Evolutionary conservation across 257 asterid genomes (phyloP), one percentile per base, ranked within the genome.

Genomic region (Solanum clarkiae): DNA sequence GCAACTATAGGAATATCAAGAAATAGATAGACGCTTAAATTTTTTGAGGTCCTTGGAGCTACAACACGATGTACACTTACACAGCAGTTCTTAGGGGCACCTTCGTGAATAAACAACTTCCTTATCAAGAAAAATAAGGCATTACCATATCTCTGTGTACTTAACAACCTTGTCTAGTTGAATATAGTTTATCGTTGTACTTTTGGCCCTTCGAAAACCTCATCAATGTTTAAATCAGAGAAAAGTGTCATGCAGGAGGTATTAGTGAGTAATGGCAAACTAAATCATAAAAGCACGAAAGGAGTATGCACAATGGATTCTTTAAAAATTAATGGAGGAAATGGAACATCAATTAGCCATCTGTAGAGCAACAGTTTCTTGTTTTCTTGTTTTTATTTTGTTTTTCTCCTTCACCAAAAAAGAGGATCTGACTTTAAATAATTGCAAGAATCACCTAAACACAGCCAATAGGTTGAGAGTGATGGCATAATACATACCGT

Each of bases 401-500:
- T 45, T 72, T 72, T 45, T 72, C 40, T 72, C 36, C 71, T 63
- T 63, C 71, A 24, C 71, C 71, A 24, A 12, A 63, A 63, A 63
- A 29, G 17, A 65, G 11, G 20, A 32, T 65, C 44, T 26, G 20
- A 45, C 59, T n/a, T 45, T 7, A 47, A 74, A 45, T 49, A 16
- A 49, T 49, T 75, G 62, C 45, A 49, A 24, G 22, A 49, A 24
- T 2, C 24, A 16, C 45, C 15, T 7, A 18, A 75, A 10, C 14
- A 16, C 29, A 26, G 65, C 49, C 11, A 53, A 79, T 53, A 79
- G 62, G 53, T 51, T 29, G 49, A 79, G 63, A 47, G 11, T 79
- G 29, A 53, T 51, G 49, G 83, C 29, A 79, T 29, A 79, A 80
- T 40, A 59, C 26, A 8, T 95, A 96, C 99, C 92, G 98, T 95